Conservation (phyloP, 805 yeast genomes). For the Kockiozyma suomiensis region DNA sequence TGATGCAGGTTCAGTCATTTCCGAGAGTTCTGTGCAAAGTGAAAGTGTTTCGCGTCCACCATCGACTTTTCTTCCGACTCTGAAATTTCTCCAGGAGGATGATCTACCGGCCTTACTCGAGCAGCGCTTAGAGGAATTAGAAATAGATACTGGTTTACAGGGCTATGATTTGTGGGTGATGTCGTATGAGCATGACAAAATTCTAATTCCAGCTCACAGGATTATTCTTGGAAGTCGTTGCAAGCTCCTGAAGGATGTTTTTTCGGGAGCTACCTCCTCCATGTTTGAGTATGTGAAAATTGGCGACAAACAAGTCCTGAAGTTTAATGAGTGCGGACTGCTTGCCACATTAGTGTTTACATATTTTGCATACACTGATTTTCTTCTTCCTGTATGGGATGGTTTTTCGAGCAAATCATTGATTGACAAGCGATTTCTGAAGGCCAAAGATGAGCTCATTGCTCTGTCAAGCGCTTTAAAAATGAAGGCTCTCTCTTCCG, state of each 20-base stretch:
- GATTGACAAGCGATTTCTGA: conserved; percentile 22
- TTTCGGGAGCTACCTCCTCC: conserved; percentile 3
- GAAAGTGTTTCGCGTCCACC: conserved; percentile 9
- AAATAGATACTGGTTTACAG: conserved; percentile 7
- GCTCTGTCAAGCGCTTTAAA: conserved; percentile 32
- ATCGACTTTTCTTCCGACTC: conserved; percentile 5
- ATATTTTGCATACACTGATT: conserved; percentile 56
- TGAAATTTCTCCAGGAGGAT: conserved; percentile 20
- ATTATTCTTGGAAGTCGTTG: conserved; percentile 28
- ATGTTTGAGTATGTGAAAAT: background rate
- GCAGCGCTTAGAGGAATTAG: conserved; percentile 16
- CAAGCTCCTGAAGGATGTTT: conserved; percentile 36
- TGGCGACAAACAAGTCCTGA: conserved; percentile 5
- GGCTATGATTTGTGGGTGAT: conserved; percentile 23
- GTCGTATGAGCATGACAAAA: conserved; percentile 31
- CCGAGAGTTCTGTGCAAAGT: conserved; percentile 8
- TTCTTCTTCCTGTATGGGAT: conserved; percentile 51
- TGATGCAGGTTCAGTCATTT: conserved; percentile 15
- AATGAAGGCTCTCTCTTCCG: conserved; percentile 32
- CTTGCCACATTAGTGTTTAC: conserved; percentile 48
- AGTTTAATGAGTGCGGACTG: conserved; percentile 14
- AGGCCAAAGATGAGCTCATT: conserved; percentile 37
- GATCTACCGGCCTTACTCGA: conserved; percentile 25
- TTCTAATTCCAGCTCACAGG: conserved; percentile 27
- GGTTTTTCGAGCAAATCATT: conserved; percentile 36